phyloP scores from a whole-genome alignment of 192 early-diverging fungal genomes.

The Rhizophagus sp. region DNA sequence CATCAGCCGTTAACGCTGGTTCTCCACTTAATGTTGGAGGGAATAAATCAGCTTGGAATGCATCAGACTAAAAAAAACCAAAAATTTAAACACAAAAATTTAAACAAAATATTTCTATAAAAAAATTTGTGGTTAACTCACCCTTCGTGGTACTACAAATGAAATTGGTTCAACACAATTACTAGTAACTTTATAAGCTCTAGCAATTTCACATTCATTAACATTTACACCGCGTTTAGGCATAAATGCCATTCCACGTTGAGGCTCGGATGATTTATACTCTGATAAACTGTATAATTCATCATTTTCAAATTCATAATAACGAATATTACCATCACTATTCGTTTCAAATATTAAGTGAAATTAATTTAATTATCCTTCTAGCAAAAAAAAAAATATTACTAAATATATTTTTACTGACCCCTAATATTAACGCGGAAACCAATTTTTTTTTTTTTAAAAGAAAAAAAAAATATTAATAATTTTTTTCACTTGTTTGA shows the following conservation, averaged over 20 bases:
- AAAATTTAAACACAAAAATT: background rate
- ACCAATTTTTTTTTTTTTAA: background rate
- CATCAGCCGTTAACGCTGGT: conserved; percentile 84
- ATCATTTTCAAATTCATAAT: conserved; percentile 97
- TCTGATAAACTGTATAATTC: conserved; percentile 86
- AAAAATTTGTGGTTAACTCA: conserved; percentile 31
- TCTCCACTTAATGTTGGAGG: conserved; percentile 81
- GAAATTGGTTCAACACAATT: conserved; percentile 93
- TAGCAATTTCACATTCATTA: conserved; percentile 85
- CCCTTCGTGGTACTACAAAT: conserved; percentile 95
- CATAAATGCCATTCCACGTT: conserved; percentile 91
- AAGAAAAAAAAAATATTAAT: background rate
- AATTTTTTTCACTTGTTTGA: background rate
- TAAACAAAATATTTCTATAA: background rate
- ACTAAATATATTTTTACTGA: background rate
- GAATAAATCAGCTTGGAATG: conserved; percentile 96
- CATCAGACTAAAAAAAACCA: conserved; percentile 70
- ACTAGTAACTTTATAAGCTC: conserved; percentile 91
- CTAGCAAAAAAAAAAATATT: background rate
- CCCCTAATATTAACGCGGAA: background rate
- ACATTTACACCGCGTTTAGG: conserved; percentile 92
- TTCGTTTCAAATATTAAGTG: background rate
- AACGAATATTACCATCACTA: conserved; percentile 98
- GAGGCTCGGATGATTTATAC: conserved; percentile 87
- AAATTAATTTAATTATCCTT: background rate